Evolutionary conservation across 441 rosid species (phyloP).

Genomic region (Gossypium davidsonii): DNA sequence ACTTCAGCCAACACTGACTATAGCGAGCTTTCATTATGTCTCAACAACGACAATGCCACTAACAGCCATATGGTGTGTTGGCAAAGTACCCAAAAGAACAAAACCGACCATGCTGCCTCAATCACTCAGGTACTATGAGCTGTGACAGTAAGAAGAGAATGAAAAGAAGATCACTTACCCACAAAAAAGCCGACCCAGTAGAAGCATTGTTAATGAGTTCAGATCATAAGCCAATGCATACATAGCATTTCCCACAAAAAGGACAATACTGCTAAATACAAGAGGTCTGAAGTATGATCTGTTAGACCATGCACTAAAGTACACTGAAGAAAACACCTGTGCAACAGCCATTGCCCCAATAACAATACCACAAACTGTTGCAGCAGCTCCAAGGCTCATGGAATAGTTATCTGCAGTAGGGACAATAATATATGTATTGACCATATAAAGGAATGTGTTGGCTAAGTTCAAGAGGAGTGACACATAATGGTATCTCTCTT

Average conservation of each 20-base stretch:
- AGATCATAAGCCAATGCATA: constrained; percentile 94
- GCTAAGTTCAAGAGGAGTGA: constrained; percentile 78
- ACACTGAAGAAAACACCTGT: constrained; percentile 91
- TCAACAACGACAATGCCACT: not conserved
- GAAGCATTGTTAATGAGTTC: constrained; percentile 61
- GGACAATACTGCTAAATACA: constrained; percentile 80
- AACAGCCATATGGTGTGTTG: not conserved
- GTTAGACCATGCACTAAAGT: constrained; percentile 98
- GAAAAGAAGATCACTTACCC: constrained; percentile 52
- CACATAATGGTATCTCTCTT: constrained; percentile 67
- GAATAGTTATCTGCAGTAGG: constrained; percentile 98
- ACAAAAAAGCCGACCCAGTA: constrained; percentile 84
- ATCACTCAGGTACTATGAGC: not conserved
- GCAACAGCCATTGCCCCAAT: constrained; percentile 99
- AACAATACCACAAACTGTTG: constrained; percentile 96
- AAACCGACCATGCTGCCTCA: not conserved
- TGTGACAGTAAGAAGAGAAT: constrained; percentile 6
- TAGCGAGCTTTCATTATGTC: not conserved
- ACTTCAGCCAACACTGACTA: not conserved
- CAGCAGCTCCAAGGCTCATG: constrained; percentile 92
- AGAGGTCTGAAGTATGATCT: constrained; percentile 91
- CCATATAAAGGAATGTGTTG: constrained; percentile 95
- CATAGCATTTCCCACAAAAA: constrained; percentile 68
- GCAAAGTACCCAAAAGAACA: not conserved
- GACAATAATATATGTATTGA: constrained; percentile 91